These are phyloP conservation scores for Conticribra guillardii DNA, from an alignment of 108 stramenopile genomes.

Conservation along the genomic window DNA sequence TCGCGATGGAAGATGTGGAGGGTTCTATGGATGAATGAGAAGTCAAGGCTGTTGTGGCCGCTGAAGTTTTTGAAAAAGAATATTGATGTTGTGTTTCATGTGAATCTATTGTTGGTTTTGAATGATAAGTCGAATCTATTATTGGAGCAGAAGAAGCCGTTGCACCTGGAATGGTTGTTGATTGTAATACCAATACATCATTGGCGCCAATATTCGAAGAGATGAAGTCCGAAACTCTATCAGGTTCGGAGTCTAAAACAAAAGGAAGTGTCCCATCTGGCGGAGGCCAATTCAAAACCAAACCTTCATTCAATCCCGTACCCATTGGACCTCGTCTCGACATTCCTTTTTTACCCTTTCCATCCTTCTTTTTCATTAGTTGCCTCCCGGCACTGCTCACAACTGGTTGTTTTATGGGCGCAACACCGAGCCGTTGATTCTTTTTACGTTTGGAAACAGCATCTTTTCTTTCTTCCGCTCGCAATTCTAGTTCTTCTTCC, in stretches of 20 bases:
- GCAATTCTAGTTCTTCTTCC: conserved; percentile 57
- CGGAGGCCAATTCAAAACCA: conserved; percentile 79
- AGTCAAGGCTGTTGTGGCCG: neutral
- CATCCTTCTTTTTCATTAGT: conserved; percentile 45
- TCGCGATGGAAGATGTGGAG: neutral
- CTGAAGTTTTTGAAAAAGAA: neutral
- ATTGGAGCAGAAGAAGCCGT: no score
- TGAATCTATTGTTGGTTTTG: neutral
- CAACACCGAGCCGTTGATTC: conserved; percentile 25
- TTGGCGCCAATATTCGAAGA: neutral
- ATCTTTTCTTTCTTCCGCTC: conserved; percentile 47
- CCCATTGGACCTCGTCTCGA: conserved; percentile 56
- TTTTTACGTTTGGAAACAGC: conserved; percentile 36
- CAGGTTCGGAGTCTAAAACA: neutral
- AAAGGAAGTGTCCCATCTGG: neutral
- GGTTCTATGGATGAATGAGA: no score
- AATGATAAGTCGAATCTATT: no score
- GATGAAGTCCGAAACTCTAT: no score
- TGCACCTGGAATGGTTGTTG: conserved; percentile 8
- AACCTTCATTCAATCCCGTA: conserved; percentile 76
- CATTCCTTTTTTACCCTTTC: conserved; percentile 29
- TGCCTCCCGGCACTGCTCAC: conserved; percentile 48
- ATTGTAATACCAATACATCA: no score
- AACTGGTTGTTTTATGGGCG: conserved; percentile 1
- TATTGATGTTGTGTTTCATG: neutral